Percentiles rank a stretch among this genome's conserved stretches.
These are phyloP conservation scores for Metschnikowia sp. DNA, from an alignment of 805 yeast genomes.

Conservation along the genomic window DNA sequence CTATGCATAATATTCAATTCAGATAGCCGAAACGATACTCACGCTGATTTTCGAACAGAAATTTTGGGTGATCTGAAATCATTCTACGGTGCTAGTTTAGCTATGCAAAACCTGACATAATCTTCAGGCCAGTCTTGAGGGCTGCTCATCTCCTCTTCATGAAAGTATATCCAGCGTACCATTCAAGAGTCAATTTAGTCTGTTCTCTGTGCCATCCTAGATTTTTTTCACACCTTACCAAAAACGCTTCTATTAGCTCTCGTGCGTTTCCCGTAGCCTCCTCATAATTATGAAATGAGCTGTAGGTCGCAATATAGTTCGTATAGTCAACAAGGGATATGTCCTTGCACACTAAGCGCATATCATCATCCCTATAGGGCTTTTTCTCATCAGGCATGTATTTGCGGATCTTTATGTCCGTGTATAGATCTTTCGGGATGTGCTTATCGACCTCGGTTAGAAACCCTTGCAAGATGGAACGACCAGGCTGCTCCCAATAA, in stretches of 20 bases:
- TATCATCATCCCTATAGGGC: constrained; percentile 21
- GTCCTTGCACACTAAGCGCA: constrained; percentile 27
- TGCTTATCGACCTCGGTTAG: constrained; percentile 41
- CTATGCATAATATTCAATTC: no score
- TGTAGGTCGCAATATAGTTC: constrained; percentile 63
- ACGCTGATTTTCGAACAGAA: no score
- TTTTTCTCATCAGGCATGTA: constrained; percentile 20
- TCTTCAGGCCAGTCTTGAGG: no score
- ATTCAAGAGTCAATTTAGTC: constrained; percentile 40
- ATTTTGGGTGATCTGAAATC: no score
- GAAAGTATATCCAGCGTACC: constrained; percentile 52
- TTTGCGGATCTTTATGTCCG: constrained; percentile 31
- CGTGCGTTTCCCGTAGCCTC: constrained; percentile 33
- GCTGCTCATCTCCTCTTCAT: constrained; percentile 28
- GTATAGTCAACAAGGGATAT: constrained; percentile 45
- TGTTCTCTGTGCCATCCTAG: constrained; percentile 44
- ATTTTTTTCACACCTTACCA: constrained; percentile 33
- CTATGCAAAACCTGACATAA: no score
- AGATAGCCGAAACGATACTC: no score
- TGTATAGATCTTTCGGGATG: constrained; percentile 41
- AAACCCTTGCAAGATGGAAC: constrained; percentile 47
- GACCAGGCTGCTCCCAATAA: constrained; percentile 87
- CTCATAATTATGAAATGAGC: constrained; percentile 61
- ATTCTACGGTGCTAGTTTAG: no score
- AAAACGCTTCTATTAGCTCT: constrained; percentile 33